Conservation (phyloP, 306 rosid genomes). For the Cucumis hystrix region DNA sequence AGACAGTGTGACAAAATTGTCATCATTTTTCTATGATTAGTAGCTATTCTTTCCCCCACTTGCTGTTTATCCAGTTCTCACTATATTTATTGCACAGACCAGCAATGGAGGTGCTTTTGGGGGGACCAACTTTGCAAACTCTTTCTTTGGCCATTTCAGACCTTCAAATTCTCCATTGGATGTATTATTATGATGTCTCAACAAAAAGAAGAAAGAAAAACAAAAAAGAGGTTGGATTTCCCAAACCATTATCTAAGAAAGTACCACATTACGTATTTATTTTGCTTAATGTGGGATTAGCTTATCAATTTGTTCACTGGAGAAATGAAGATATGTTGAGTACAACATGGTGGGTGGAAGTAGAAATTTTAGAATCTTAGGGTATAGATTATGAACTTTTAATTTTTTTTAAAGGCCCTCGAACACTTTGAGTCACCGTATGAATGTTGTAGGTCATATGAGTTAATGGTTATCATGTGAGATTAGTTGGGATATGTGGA, state of each 20-base stretch:
- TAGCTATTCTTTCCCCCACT: conserved; percentile 37
- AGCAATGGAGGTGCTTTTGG: conserved; percentile 1
- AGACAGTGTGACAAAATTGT: conserved; percentile 41
- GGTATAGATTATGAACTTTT: not conserved
- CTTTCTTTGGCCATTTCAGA: not conserved
- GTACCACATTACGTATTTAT: not conserved
- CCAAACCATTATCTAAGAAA: not conserved
- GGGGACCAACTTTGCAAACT: conserved; percentile 4
- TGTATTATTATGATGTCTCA: not conserved
- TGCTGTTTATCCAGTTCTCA: not conserved
- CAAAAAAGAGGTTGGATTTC: not conserved
- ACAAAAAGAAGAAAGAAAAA: not conserved
- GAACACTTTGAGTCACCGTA: not conserved
- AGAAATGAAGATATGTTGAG: not conserved
- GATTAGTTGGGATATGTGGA: no score
- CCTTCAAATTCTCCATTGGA: not conserved
- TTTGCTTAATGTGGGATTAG: not conserved
- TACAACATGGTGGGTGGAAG: not conserved
- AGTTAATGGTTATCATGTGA: no score
- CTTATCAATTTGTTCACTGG: not conserved
- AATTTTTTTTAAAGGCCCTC: not conserved
- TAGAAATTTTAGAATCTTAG: not conserved
- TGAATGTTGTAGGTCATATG: no score
- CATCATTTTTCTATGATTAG: conserved; percentile 65
- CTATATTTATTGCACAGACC: conserved; percentile 2